Conservation (phyloP, 495 filamentous ascomycete species). For the Evansstolkia leycettana region DNA sequence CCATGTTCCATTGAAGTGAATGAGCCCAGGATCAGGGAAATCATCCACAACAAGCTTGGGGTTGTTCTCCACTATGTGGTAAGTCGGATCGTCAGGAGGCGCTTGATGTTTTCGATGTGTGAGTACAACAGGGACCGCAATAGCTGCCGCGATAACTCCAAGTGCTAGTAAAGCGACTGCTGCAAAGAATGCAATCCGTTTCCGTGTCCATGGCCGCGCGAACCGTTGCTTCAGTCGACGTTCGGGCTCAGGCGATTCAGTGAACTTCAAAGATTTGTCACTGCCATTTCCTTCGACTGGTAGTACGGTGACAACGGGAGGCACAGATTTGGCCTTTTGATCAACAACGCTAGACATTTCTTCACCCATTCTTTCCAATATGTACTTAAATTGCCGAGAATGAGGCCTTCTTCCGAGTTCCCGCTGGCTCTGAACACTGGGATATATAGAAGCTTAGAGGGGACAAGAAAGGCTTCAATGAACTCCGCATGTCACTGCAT, state of each 20-base stretch:
- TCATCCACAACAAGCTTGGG: slow-evolving; percentile 14
- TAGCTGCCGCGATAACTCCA: slow-evolving; percentile 7
- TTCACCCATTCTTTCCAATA: background rate
- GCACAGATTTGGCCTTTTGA: background rate
- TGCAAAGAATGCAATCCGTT: slow-evolving; percentile 5
- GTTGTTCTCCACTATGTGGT: slow-evolving; percentile 8
- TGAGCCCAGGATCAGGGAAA: slow-evolving; percentile 26
- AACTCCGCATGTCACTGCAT: too few relatives aligned
- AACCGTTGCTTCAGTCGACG: background rate
- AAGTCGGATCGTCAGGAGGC: slow-evolving; percentile 11
- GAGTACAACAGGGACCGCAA: slow-evolving; percentile 10
- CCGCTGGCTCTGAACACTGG: too few relatives aligned
- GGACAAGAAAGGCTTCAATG: too few relatives aligned
- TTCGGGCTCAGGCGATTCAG: background rate
- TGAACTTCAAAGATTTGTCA: background rate
- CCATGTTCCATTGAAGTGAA: slow-evolving; percentile 20
- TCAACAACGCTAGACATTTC: too few relatives aligned
- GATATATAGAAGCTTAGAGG: too few relatives aligned
- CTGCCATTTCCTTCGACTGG: background rate
- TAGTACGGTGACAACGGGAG: background rate
- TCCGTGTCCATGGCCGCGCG: slow-evolving; percentile 7
- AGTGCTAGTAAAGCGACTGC: slow-evolving; percentile 5
- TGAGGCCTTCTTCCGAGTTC: too few relatives aligned
- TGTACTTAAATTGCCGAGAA: too few relatives aligned
- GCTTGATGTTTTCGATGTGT: too few relatives aligned